Conservation (phyloP, 371 early-diverging fungal species). For the Massospora cicadina region DNA sequence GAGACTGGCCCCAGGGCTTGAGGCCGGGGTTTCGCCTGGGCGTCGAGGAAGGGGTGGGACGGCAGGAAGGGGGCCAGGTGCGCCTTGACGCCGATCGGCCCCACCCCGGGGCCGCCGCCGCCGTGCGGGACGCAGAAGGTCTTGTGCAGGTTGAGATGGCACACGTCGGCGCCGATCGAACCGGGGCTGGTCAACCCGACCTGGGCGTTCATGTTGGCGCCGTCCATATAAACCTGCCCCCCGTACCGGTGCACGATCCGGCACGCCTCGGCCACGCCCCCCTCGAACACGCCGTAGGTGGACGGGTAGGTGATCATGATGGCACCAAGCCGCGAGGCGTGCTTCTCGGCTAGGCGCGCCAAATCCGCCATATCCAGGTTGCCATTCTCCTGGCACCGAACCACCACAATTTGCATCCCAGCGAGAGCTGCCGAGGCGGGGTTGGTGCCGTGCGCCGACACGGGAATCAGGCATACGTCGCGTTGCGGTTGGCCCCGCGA, state of each 20-base stretch:
- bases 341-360: slow-evolving; percentile 63
- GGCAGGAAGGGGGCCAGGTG: slow-evolving; percentile 87
- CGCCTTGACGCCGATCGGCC: slow-evolving; percentile 80
- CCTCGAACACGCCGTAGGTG: slow-evolving; percentile 94
- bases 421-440: slow-evolving; percentile 97
- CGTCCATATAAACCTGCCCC: slow-evolving; percentile 98
- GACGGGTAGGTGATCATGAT: slow-evolving; percentile 97
- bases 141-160: slow-evolving; percentile 97
- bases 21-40: slow-evolving; percentile 44
- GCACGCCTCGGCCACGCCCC: slow-evolving; percentile 66
- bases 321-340: slow-evolving; percentile 68
- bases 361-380: slow-evolving; percentile 81
- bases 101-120: slow-evolving; percentile 96
- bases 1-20: slow-evolving; percentile 79
- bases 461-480: slow-evolving; percentile 87
- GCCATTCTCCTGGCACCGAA: slow-evolving; percentile 79
- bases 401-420: slow-evolving; percentile 79
- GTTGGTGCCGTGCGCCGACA: slow-evolving; percentile 97
- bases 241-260: slow-evolving; percentile 74
- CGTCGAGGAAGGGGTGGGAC: slow-evolving; percentile 60
- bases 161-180: slow-evolving; percentile 93
- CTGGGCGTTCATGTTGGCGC: slow-evolving; percentile 97
- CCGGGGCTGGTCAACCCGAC: slow-evolving; percentile 90
- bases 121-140: slow-evolving; percentile 97
- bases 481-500: slow-evolving; percentile 65